Base-by-base conservation (phyloP, 2,329 filamentous ascomycete genomes). In the Verticillium nonalfalfae region DNA sequence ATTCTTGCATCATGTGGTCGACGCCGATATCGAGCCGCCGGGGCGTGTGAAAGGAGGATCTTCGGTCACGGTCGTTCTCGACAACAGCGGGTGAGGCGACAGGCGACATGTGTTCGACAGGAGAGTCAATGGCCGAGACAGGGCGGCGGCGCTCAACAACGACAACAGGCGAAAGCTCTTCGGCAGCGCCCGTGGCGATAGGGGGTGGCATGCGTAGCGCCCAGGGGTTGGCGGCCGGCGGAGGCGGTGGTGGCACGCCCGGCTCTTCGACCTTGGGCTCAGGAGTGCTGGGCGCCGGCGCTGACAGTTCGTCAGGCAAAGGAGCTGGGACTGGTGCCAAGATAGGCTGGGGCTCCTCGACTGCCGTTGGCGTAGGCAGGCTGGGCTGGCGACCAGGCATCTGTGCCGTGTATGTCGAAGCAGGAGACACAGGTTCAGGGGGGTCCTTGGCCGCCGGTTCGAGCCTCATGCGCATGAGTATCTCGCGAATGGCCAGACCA, bases 401-500 rank as follows among this genome's bases (percentile, higher is more conserved):
- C 45, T 50, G 45, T 10, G 45, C 45, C 5, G 45, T 21, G 2
- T n/a, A 21, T n/a, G 45, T 21, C 9, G 45, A 21, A 18, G 45
- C 10, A 9, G 45, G 45, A 11, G 45, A 50, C 18, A 21, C 7
- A 10, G 15, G 21, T 21, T 21, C 45, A 18, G 26, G 14, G 18
- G 52, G 59, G 14, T 63, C 62, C 36, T 14, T 36, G 21, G 57
- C 56, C 18, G 66, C 60, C 35, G 69, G 68, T 56, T 79, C 76
- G 13, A 85, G 75, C 67, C 79, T 85, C 78, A 85, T 81, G 57
- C 81, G 76, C 71, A 80, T 79, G 15, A 86, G 71, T 36, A 82
- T 78, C 58, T 84, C 79, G 57, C 77, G 72, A 13, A 84, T 78
- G 58, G 74, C 75, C 1, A 80, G 77, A 1, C 82, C 81, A 1